Percentiles rank a stretch among this genome's conserved stretches.
phyloP scores from a whole-genome alignment of 1,284 basidiomycete species.

The Ceratobasidium sp. region DNA sequence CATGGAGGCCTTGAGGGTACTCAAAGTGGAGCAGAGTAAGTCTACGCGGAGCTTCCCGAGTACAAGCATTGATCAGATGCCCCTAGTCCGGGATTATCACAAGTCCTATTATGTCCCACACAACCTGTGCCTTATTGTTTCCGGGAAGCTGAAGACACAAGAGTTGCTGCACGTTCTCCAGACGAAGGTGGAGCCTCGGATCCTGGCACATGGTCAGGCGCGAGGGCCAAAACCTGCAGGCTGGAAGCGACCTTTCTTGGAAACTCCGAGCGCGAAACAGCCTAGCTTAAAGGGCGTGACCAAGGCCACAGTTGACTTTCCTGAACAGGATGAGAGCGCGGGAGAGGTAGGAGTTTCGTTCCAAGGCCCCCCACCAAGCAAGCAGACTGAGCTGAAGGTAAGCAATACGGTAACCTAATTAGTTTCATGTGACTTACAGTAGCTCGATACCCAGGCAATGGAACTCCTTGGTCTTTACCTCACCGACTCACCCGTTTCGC shows the following conservation, averaged over 20 bases:
- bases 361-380: constrained; percentile 81
- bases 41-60: constrained; percentile 39
- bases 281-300: constrained; percentile 68
- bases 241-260: constrained; percentile 96
- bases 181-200: constrained; percentile 82
- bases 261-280: constrained; percentile 81
- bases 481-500: constrained; percentile 89
- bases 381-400: constrained; percentile 83
- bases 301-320: constrained; percentile 87
- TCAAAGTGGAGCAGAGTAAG: constrained; percentile 92
- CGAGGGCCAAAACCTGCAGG: constrained; percentile 75
- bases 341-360: constrained; percentile 89
- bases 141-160: constrained; percentile 76
- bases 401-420: constrained; percentile 45
- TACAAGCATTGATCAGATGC: constrained; percentile 12
- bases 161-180: constrained; percentile 74
- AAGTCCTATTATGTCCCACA: constrained; percentile 93
- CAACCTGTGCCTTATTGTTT: constrained; percentile 88
- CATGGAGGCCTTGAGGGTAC: constrained; percentile 89
- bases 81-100: constrained; percentile 90
- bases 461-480: constrained; percentile 91
- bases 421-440: not conserved
- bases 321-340: constrained; percentile 97
- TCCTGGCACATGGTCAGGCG: constrained; percentile 80
- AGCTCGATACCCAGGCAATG: constrained; percentile 69